A percentile compares a stretch with the other conserved stretches of the same genome.
Conservation (phyloP, 805 yeast genomes). For the Candida suzukii region DNA sequence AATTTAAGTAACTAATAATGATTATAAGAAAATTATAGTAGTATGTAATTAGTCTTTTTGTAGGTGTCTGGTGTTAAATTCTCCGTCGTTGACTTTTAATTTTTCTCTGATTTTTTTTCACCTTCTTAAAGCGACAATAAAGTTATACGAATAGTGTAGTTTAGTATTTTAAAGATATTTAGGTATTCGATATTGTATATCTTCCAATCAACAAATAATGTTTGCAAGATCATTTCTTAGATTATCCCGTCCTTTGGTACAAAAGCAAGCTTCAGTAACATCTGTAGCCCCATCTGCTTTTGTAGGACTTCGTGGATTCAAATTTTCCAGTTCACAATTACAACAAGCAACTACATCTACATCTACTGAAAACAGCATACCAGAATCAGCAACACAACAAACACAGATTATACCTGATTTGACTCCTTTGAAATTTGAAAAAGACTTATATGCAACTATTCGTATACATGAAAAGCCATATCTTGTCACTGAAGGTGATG, state of each 20-base stretch:
- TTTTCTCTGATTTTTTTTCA: too few species aligned
- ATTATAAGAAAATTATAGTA: too few species aligned
- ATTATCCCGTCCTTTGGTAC: neutral
- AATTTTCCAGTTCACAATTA: neutral
- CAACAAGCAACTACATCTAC: slow-evolving; percentile 1
- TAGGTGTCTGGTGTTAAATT: too few species aligned
- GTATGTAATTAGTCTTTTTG: too few species aligned
- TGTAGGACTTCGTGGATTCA: neutral
- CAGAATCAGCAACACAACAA: slow-evolving; percentile 3
- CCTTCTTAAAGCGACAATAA: too few species aligned
- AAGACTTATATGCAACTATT: slow-evolving; percentile 73
- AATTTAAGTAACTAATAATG: too few species aligned
- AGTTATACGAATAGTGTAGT: too few species aligned
- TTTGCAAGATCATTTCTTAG: neutral
- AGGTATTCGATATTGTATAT: too few species aligned
- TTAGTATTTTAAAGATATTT: too few species aligned
- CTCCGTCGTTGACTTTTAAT: too few species aligned
- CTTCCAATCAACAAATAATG: too few species aligned
- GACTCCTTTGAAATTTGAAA: slow-evolving; percentile 57
- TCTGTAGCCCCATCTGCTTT: neutral
- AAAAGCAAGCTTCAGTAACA: neutral
- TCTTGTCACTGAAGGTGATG: slow-evolving; percentile 87
- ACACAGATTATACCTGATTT: slow-evolving; percentile 30
- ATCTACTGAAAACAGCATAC: neutral
- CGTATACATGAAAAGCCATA: slow-evolving; percentile 79